A percentile compares a stretch with the other conserved stretches of the same genome.
Evolutionary conservation across 2,329 filamentous ascomycete genomes (phyloP).

Genomic region (Talaromyces atroroseus): DNA sequence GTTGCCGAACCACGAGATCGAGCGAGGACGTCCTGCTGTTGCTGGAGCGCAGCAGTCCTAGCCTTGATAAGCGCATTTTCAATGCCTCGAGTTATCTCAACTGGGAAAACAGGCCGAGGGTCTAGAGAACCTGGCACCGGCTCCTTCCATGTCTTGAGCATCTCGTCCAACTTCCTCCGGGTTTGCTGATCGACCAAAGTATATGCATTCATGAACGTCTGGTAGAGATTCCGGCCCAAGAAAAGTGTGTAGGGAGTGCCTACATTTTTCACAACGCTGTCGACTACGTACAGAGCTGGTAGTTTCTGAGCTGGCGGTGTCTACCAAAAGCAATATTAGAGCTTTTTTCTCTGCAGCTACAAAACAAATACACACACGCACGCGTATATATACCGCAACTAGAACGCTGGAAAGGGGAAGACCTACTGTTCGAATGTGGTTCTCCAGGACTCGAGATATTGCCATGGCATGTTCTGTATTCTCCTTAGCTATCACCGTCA

Average conservation of each 20-base stretch:
- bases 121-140: slow-evolving; percentile 91
- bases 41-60: slow-evolving; percentile 50
- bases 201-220: slow-evolving; percentile 96
- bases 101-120: slow-evolving; percentile 82
- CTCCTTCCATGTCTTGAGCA: slow-evolving; percentile 97
- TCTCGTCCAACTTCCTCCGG: slow-evolving; percentile 88
- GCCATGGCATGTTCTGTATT: slow-evolving; percentile 93
- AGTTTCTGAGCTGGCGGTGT: slow-evolving; percentile 83
- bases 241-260: slow-evolving; percentile 96
- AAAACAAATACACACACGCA: slow-evolving; percentile 28
- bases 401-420: background rate
- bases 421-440: slow-evolving; percentile 93
- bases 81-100: slow-evolving; percentile 81
- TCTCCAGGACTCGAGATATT: slow-evolving; percentile 83
- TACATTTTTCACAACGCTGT: slow-evolving; percentile 98
- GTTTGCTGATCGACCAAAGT: slow-evolving; percentile 77
- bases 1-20: slow-evolving; percentile 48
- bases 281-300: slow-evolving; percentile 92
- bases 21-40: slow-evolving; percentile 48
- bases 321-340: slow-evolving; percentile 49
- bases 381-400: slow-evolving; percentile 27
- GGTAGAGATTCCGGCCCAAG: slow-evolving; percentile 83
- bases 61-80: slow-evolving; percentile 92
- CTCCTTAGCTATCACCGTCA: slow-evolving; percentile 96
- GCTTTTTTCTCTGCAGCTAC: slow-evolving; percentile 15